phyloP scores from a whole-genome alignment of 148 eudicot genomes.

The Polygonum aviculare region DNA sequence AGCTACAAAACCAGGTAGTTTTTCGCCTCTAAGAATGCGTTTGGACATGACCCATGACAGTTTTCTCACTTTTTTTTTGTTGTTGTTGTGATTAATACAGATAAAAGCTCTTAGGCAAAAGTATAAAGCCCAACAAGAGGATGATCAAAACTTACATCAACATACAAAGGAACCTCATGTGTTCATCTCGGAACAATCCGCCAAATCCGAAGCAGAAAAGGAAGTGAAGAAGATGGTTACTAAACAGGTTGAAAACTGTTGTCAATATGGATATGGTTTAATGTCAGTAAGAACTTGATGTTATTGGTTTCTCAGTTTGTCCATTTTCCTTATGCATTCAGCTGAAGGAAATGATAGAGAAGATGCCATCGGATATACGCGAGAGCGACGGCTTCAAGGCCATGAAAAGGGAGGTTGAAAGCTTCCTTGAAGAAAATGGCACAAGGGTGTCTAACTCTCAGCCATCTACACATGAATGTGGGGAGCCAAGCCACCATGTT shows the following conservation, averaged over 20 bases:
- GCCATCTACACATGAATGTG: constrained; percentile 17
- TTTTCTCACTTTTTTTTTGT: not conserved
- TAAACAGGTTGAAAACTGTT: constrained; percentile 24
- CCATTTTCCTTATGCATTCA: constrained; percentile 14
- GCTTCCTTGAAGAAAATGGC: constrained; percentile 29
- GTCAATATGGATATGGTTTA: too few relatives aligned
- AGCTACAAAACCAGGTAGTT: constrained; percentile 66
- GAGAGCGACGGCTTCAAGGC: constrained; percentile 37
- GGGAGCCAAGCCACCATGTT: constrained; percentile 10
- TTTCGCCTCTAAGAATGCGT: not conserved
- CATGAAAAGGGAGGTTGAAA: constrained; percentile 37
- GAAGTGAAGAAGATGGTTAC: constrained; percentile 42
- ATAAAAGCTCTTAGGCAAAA: constrained; percentile 56
- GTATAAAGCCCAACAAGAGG: constrained; percentile 54
- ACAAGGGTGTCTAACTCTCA: constrained; percentile 17
- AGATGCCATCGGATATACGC: constrained; percentile 37
- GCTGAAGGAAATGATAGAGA: constrained; percentile 53
- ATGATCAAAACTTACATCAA: constrained; percentile 48
- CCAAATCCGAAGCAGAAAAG: constrained; percentile 33
- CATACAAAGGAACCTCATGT: constrained; percentile 36
- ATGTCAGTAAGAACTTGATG: not conserved
- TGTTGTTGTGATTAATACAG: constrained; percentile 21
- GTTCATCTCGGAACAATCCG: constrained; percentile 52
- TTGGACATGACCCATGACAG: not conserved
- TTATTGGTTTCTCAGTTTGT: not conserved